Percentiles rank a stretch among this genome's conserved stretches.
These are phyloP conservation scores for Ballota nigra DNA, from an alignment of 257 asterid genomes.

Conservation along the genomic window DNA sequence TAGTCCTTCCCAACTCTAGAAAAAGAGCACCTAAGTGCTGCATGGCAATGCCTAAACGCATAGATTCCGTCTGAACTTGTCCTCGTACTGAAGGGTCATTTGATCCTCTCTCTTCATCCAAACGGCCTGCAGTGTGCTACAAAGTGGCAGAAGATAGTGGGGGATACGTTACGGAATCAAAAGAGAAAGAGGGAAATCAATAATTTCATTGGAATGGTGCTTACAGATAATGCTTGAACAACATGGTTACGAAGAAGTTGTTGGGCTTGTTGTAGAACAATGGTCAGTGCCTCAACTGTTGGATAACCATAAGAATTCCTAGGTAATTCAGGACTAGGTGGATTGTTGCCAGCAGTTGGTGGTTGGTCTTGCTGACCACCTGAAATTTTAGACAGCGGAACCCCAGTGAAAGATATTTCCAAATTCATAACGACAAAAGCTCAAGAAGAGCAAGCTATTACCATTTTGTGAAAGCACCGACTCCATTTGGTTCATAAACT, in stretches of 20 bases:
- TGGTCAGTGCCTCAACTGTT: slow-evolving; percentile 65
- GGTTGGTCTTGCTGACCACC: slow-evolving; percentile 54
- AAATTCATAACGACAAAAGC: slow-evolving; percentile 9
- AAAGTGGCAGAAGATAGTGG: slow-evolving; percentile 41
- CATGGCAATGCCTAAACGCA: slow-evolving; percentile 70
- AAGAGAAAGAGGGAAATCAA: not conserved
- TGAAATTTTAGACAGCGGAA: slow-evolving; percentile 24
- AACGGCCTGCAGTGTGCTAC: slow-evolving; percentile 69
- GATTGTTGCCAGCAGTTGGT: slow-evolving; percentile 34
- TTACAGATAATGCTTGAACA: slow-evolving; percentile 72
- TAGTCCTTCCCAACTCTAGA: slow-evolving; percentile 88
- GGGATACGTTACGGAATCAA: not conserved
- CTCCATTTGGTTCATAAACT: slow-evolving; percentile 81
- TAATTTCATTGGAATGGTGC: slow-evolving; percentile 20
- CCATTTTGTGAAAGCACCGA: slow-evolving; percentile 62
- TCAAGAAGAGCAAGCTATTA: slow-evolving; percentile 25
- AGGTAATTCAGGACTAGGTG: slow-evolving; percentile 49
- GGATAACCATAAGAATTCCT: slow-evolving; percentile 54
- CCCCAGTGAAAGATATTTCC: not conserved
- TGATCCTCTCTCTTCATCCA: slow-evolving; percentile 64
- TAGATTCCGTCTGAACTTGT: slow-evolving; percentile 64
- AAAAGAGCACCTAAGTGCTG: slow-evolving; percentile 87
- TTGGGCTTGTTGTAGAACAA: slow-evolving; percentile 59
- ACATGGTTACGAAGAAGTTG: slow-evolving; percentile 64
- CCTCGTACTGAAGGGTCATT: slow-evolving; percentile 61